Conservation (phyloP, 129 eudicot species). For the Lactuca sativa region DNA sequence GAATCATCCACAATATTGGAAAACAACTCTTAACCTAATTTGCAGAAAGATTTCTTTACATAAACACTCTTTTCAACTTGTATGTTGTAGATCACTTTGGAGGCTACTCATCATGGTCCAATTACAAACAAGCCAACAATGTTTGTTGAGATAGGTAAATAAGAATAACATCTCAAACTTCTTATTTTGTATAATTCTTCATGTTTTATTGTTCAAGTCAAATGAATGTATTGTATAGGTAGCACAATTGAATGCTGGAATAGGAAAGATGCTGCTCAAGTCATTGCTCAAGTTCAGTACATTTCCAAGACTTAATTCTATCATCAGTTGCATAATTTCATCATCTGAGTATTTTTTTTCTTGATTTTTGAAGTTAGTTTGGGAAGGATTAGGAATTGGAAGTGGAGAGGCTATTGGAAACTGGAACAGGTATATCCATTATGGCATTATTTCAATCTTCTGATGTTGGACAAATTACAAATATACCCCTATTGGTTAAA, state of each 20-base stretch:
- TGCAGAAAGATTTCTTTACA: not conserved
- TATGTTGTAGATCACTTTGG: constrained; percentile 75
- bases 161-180: constrained; percentile 10
- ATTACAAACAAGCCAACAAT: constrained; percentile 80
- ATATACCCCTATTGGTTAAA: constrained; percentile 1
- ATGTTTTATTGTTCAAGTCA: too few relatives aligned
- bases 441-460: too few relatives aligned
- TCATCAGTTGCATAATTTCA: constrained; percentile 7
- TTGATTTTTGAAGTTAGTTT: constrained; percentile 57
- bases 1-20: too few relatives aligned
- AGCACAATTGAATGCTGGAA: constrained; percentile 89
- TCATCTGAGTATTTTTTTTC: constrained; percentile 22
- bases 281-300: constrained; percentile 64
- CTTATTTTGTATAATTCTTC: not conserved
- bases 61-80: constrained; percentile 1
- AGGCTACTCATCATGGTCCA: constrained; percentile 99
- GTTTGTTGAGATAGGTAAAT: constrained; percentile 92
- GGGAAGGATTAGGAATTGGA: constrained; percentile 97
- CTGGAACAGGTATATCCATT: constrained; percentile 66
- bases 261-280: constrained; percentile 92
- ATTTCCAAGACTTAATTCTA: not conserved
- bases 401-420: constrained; percentile 69
- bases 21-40: not conserved
- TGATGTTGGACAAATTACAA: not conserved
- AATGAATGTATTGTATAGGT: constrained; percentile 40